Evolutionary conservation across 2,329 filamentous ascomycete species (phyloP).

Genomic region (Trichophyton schoenleinii): DNA sequence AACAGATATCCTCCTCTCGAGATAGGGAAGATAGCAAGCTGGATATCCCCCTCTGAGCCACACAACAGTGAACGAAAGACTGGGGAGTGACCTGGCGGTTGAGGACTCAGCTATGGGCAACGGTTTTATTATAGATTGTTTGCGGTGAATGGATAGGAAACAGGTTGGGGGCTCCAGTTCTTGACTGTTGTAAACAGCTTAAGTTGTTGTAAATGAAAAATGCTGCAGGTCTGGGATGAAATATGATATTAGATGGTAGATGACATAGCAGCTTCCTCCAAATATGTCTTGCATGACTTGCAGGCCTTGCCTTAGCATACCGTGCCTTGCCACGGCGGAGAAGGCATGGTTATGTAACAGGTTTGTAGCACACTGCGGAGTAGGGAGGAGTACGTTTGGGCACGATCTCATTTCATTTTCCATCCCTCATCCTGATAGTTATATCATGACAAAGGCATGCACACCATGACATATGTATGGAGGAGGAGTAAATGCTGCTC

Average conservation of each 20-base stretch:
- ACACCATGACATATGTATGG: background rate
- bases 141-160: background rate
- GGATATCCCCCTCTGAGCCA: background rate
- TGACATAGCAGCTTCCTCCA: background rate
- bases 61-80: background rate
- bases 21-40: background rate
- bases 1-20: background rate
- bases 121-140: background rate
- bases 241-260: background rate
- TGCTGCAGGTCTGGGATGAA: background rate
- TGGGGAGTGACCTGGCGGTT: background rate
- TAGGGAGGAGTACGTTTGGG: background rate
- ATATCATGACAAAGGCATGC: background rate
- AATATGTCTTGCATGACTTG: constrained; percentile 1
- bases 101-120: background rate
- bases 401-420: background rate
- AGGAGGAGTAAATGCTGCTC: background rate
- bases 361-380: constrained; percentile 3
- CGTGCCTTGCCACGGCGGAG: background rate
- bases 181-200: background rate
- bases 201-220: background rate
- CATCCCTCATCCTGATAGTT: background rate
- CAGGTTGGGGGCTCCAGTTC: background rate
- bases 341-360: constrained; percentile 2
- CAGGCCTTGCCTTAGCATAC: background rate